Evolutionary conservation across 352 stramenopile genomes (phyloP), one percentile per base, ranked within the genome.

Genomic region (Phytophthora agathidicida): DNA sequence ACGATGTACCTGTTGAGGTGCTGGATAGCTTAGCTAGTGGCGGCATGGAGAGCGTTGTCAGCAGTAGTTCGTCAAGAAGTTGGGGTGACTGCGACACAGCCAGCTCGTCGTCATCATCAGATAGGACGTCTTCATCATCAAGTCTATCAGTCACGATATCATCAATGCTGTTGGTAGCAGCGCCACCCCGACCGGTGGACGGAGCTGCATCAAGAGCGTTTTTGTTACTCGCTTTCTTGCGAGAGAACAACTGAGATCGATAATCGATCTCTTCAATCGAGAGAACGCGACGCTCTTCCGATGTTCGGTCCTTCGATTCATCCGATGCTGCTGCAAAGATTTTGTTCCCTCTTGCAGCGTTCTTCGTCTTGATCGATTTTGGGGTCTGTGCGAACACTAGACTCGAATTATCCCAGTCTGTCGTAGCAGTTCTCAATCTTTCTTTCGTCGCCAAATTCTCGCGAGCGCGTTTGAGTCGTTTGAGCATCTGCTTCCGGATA

Each of bases 21-120:
- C 16, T 16, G 1, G 60, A 64, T 26, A 32, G 56, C 30, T 74
- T 83, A 8, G 65, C 60, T 5, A 89, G 42, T 14, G 79, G 79
- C 0, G 82, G 82, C 75, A 91, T 80, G 5, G 81, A 89, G 23
- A 93, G 43, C 5, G 81, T 93, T n/a, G 80, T 90, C 1, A 93
- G 44, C 23, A 93, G 54, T 22, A 91, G 36, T 48, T 93, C 83
- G 13, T 93, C 83, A 0, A 93, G 69, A 5, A 88, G 41, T 31
- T 91, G 80, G 7, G 79, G 69, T 0, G 83, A 93, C 43, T 91
- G 78, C 0, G 69, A 70, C 2, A 91, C 75, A 6, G 81, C 75
- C 11, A 77, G 49, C n/a, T 93, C 81, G 13, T 86, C 78, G 20
- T 89, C 80, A 13, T 87, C 71, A 35, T 77, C 77, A 0, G 68